Base-by-base conservation (phyloP, 2,329 filamentous ascomycete genomes). In the Sodiomyces alkalinus region DNA sequence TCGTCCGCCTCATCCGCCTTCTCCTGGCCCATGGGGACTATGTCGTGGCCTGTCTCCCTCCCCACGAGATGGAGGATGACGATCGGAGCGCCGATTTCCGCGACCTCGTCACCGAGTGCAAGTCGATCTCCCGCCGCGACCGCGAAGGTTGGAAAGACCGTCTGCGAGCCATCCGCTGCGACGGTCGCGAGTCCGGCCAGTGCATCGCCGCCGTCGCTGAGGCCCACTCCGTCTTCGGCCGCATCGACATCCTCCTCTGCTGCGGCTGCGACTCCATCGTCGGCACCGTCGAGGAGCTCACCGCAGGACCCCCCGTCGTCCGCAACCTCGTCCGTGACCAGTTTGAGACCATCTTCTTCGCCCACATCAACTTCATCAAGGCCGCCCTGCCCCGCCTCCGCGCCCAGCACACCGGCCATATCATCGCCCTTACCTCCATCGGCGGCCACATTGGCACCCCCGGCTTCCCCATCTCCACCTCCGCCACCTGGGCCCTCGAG, bases 321-420 rank as follows among this genome's bases (percentile, higher is more conserved):
- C 68, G 77, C 40, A 83, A 77, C 33, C 67, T 94, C 12, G 77
- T 92, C 19, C 73, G 80, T 35, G 81, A 92, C 45, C 87, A 94
- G 49, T 94, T 96, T 49, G 87, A 96, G 51, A 75, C 74, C 37
- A 83, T 92, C 43, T 96, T 92, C 61, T 96, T 96, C 52, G 83
- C 82, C 1, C 85, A 92, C 33, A 78, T 96, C 50, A 96, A 96
- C 54, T 82, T 92, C 48, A 92, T 96, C 58, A 92, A 90, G 51
- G 80, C 86, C 10, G 66, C 75, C 2, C 62, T 98, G 14, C 85
- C 87, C 1, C 66, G 75, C 30, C 76, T 96, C 51, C 69, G 90
- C 23, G 63, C 66, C 34, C 79, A 86, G 45, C 75, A 78, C 41
- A 85, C 77, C 7, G 90, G 90, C 0, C 90, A 98, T 51, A 78